These are phyloP conservation scores for Leishmania tarentolae DNA, from an alignment of 208 protist species.

Conservation along the genomic window DNA sequence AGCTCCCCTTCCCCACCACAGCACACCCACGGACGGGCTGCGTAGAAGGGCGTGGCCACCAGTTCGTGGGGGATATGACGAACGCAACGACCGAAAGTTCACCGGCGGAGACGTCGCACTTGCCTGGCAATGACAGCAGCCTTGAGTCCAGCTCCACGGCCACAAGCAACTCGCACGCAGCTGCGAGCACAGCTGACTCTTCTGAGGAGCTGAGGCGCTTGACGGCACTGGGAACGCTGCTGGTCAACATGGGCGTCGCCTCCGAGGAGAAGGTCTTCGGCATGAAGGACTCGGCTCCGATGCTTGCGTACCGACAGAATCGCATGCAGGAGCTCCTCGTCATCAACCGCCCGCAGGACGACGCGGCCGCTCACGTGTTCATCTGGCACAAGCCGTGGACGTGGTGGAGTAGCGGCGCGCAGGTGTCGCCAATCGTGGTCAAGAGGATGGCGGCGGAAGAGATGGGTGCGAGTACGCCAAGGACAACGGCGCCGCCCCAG, in stretches of 20 bases:
- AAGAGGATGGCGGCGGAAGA: not conserved
- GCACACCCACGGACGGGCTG: not conserved
- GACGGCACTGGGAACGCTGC: constrained; percentile 59
- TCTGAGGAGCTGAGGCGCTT: constrained; percentile 44
- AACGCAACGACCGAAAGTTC: not conserved
- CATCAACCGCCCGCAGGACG: constrained; percentile 57
- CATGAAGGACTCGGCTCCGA: constrained; percentile 25
- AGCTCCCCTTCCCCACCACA: not conserved
- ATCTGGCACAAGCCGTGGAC: constrained; percentile 76
- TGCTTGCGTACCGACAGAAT: constrained; percentile 28
- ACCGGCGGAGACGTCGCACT: not conserved
- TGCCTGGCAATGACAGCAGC: not conserved
- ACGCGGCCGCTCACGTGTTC: constrained; percentile 39
- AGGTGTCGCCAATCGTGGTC: constrained; percentile 42
- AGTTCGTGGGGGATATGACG: not conserved
- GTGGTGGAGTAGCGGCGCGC: constrained; percentile 58
- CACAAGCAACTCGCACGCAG: not conserved
- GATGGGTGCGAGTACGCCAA: not conserved
- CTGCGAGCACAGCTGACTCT: not conserved
- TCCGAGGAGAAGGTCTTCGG: constrained; percentile 63
- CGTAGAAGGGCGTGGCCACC: not conserved
- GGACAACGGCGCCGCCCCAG: not conserved
- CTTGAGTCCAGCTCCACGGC: not conserved
- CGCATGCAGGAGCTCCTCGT: constrained; percentile 59
- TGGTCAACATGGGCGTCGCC: constrained; percentile 64